Evolutionary conservation across 257 asterid species (phyloP).

Genomic region (Datura wrightii): DNA sequence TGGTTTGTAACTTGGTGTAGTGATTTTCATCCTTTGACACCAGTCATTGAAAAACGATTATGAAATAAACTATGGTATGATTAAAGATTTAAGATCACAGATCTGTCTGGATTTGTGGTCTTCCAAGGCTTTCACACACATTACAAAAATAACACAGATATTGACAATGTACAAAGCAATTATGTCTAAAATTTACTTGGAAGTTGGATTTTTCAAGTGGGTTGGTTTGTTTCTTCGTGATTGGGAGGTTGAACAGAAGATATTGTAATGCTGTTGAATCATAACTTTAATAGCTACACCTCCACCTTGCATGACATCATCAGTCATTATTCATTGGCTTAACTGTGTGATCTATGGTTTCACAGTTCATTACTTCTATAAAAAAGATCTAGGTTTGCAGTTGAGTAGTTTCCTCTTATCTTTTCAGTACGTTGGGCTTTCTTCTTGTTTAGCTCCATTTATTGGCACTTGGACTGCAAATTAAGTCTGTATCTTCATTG

Average conservation of each 20-base stretch:
- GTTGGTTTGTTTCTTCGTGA: not conserved
- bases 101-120: not conserved
- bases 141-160: not conserved
- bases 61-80: not conserved
- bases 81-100: not conserved
- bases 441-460: conserved; percentile 10
- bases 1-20: not conserved
- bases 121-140: not conserved
- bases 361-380: not conserved
- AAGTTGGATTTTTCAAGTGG: conserved; percentile 11
- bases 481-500: not conserved
- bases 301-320: conserved; percentile 17
- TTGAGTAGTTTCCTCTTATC: not conserved
- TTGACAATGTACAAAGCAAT: too few relatives aligned
- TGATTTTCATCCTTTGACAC: not conserved
- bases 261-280: not conserved
- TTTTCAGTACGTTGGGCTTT: not conserved
- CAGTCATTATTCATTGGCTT: conserved; percentile 6
- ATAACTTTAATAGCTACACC: not conserved
- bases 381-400: conserved; percentile 20
- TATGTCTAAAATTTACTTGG: not conserved
- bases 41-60: not conserved
- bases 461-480: not conserved
- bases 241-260: conserved; percentile 15
- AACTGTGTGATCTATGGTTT: conserved; percentile 9